These are phyloP conservation scores for Entrophospora sp. DNA, from an alignment of 192 early-diverging fungal genomes.

Conservation along the genomic window DNA sequence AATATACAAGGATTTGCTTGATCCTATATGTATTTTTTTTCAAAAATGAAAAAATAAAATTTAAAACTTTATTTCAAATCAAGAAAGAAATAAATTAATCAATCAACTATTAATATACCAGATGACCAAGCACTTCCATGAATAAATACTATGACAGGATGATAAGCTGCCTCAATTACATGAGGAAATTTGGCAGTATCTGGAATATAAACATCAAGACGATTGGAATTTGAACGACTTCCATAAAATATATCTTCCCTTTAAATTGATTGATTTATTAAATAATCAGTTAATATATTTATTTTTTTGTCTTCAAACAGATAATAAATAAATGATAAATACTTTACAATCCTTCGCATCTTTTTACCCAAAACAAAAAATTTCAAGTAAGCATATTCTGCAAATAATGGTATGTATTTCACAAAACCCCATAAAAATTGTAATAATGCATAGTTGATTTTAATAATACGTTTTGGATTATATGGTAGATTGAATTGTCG, in stretches of 20 bases:
- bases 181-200: not conserved
- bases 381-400: constrained; percentile 25
- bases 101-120: no score
- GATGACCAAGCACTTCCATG: constrained; percentile 48
- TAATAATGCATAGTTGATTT: constrained; percentile 27
- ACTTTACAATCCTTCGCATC: not conserved
- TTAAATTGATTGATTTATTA: not conserved
- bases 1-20: constrained; percentile 40
- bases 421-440: constrained; percentile 18
- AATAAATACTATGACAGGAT: constrained; percentile 45
- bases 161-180: not conserved
- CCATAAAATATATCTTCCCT: constrained; percentile 15
- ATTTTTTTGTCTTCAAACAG: no score
- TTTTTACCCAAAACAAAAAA: constrained; percentile 24
- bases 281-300: not conserved
- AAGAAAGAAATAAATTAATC: not conserved
- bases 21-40: not conserved
- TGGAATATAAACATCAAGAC: constrained; percentile 31
- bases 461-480: constrained; percentile 27
- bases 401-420: constrained; percentile 24
- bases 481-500: constrained; percentile 28
- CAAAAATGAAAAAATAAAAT: not conserved
- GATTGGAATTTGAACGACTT: not conserved
- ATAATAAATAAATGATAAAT: not conserved
- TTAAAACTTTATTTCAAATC: not conserved